These are phyloP conservation scores for Canna indica DNA, from an alignment of 176 grass and related monocot genomes.

Conservation along the genomic window DNA sequence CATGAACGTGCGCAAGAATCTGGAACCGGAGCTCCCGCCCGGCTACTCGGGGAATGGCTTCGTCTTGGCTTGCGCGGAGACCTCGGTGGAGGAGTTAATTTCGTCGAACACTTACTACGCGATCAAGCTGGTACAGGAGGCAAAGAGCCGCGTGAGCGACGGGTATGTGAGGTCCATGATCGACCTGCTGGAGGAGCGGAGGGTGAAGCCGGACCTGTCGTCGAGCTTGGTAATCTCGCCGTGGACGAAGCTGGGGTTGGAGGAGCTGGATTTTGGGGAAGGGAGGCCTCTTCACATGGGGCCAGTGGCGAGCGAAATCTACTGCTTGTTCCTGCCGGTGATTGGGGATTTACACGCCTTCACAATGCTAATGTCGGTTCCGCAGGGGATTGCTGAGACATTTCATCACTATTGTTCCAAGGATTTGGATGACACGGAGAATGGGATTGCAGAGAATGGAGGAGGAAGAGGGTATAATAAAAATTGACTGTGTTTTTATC, in stretches of 20 bases:
- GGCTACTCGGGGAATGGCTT: constrained; percentile 89
- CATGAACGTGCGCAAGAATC: constrained; percentile 42
- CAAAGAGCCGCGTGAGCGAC: constrained; percentile 52
- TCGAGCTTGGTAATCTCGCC: constrained; percentile 75
- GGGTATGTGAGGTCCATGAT: constrained; percentile 63
- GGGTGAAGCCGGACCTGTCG: constrained; percentile 48
- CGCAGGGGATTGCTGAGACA: constrained; percentile 34
- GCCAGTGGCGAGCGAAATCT: constrained; percentile 83
- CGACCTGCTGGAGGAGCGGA: constrained; percentile 62
- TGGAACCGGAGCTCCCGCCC: constrained; percentile 52
- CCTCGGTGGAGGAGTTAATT: constrained; percentile 37
- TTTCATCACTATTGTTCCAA: constrained; percentile 49
- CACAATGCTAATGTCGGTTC: constrained; percentile 68
- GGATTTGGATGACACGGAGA: background rate
- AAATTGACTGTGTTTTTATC: no score
- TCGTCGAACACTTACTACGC: constrained; percentile 2
- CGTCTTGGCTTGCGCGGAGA: constrained; percentile 79
- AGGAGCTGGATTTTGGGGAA: constrained; percentile 77
- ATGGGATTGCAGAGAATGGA: background rate
- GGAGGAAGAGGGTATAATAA: background rate
- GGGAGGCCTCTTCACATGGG: constrained; percentile 70
- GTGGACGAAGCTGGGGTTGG: constrained; percentile 70
- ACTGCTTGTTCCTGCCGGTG: constrained; percentile 80
- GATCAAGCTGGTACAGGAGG: constrained; percentile 59
- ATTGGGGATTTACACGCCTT: constrained; percentile 41